Base-by-base conservation (phyloP, 257 asterid species). In the Agastache rugosa region DNA sequence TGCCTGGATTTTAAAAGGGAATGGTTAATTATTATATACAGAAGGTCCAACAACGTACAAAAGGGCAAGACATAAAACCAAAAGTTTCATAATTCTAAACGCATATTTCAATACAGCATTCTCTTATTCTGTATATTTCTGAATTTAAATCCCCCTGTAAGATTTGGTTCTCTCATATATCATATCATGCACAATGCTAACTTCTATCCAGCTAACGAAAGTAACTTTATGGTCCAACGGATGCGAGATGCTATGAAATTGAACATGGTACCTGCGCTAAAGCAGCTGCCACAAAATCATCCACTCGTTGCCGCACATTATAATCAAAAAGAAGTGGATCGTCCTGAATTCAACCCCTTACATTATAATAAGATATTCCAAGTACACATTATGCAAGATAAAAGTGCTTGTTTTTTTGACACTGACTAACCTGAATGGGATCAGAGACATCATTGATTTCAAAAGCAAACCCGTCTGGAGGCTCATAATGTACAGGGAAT, bases 231-330 rank as follows among this genome's bases (percentile, higher is more conserved):
- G 69, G 44, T 23, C 61, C 66, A 17, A 70, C 63, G 22, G 63
- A 66, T 14, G 17, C 12, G 59, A 67, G 67, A 71, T 42, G 74
- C 68, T 29, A 70, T 2, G 14, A 77, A 48, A 74, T 72, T 48
- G 14, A 48, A 51, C 51, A 63, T 20, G 64, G 54, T 81, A 91
- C 97, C 91, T 89, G 97, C 11, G 79, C 82, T 44, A 85, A 48
- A 81, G 97, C 93, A 73, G 97, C 96, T 44, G 87, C 88, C 16
- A 91, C 93, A 72, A 91, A 91, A 81, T 87, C 96, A 77, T 88
- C 79, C 47, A 91, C 97, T 75, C 95, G 87, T 75, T 87, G 87
- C 74, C 80, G 83, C 79, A 91, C 96, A 59, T 91, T 87, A 72
- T 89, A 91, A 81, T 91, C 93, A 56, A 91, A 91, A 11, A 91